Conservation (phyloP, 2,329 filamentous ascomycete species). For the Tolypocladium tropicale region DNA sequence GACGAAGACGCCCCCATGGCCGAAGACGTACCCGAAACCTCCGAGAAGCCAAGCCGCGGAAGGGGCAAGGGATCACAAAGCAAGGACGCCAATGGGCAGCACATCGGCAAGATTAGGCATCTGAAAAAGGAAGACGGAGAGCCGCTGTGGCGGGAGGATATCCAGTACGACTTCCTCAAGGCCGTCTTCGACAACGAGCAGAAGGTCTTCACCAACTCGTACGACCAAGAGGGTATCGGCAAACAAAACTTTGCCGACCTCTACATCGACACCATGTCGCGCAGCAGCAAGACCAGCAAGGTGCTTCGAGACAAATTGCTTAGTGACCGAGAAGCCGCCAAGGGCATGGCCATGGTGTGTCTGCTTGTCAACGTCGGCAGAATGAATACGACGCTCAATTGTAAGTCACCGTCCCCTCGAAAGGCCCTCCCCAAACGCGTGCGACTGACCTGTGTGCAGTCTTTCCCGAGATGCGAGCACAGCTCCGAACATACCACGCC, state of each 20-base stretch:
- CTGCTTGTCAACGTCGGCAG: slow-evolving; percentile 91
- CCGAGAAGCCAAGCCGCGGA: slow-evolving; percentile 25
- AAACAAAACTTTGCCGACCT: slow-evolving; percentile 85
- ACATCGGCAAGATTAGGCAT: slow-evolving; percentile 65
- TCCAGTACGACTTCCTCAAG: slow-evolving; percentile 78
- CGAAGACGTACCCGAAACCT: slow-evolving; percentile 32
- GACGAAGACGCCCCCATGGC: slow-evolving; percentile 36
- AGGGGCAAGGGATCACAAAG: slow-evolving; percentile 23
- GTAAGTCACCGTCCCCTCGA: slow-evolving; percentile 38
- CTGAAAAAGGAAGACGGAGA: slow-evolving; percentile 85
- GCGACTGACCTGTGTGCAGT: slow-evolving; percentile 42
- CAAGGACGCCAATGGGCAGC: slow-evolving; percentile 24
- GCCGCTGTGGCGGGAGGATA: slow-evolving; percentile 77
- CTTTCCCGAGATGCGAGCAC: slow-evolving; percentile 98
- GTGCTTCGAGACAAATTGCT: slow-evolving; percentile 94
- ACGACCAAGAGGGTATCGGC: slow-evolving; percentile 50
- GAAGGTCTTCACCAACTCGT: slow-evolving; percentile 82
- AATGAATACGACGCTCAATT: slow-evolving; percentile 98
- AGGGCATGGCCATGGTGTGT: slow-evolving; percentile 99
- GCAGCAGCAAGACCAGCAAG: slow-evolving; percentile 98
- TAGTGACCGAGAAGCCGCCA: slow-evolving; percentile 81
- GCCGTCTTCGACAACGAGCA: slow-evolving; percentile 67
- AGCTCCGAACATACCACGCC: slow-evolving; percentile 93
- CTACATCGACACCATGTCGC: slow-evolving; percentile 97
- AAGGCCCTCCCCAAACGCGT: slow-evolving; percentile 6